Evolutionary conservation across 768 basidiomycete genomes (phyloP), one percentile per base, ranked within the genome.

Genomic region (Calocybe gangraenosa): DNA sequence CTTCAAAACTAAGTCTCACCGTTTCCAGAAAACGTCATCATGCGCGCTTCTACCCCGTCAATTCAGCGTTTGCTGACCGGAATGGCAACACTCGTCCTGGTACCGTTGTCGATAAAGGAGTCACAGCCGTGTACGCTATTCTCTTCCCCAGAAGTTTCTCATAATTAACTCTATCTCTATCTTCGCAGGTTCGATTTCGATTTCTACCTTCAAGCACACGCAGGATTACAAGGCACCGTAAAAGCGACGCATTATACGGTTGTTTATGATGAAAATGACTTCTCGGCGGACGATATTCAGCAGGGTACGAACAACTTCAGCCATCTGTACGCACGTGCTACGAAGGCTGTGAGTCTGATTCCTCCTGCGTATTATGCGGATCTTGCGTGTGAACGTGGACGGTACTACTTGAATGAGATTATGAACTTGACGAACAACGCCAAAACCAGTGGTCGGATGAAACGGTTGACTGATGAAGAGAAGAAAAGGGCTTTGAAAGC

Each of bases 341-440:
- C 88, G 2, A 84, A 87, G 54, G 84, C 88, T 0, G 91, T 93
- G 22, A 88, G 85, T 57, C 67, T 92, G 18, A 73, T 90, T 9
- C 87, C 89, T 0, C 75, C 87, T 0, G 87, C 87, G 0, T 88
- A 88, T 57, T 89, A 88, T 53, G 84, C 87, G 6, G 87, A 91
- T 63, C 63, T 91, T 40, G 89, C 87, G 1, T 90, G 87, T 59
- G 88, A 92, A 63, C 70, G 89, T 8, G 89, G 84, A 0, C 65
- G 88, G 30, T 84, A 73, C 57, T 92, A 89, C 56, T 52, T 92
- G 32, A 86, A 89, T 49, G 80, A 83, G 0, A 81, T 88, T 40
- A 61, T 91, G 59, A 75, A 8, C 8, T 8, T 70, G 3, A 76
- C 77, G 17, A 75, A 77, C 55, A 73, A 70, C 60, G 52, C 64